A percentile compares a stretch with the other conserved stretches of the same genome.
Conservation (phyloP, 1,139 yeast genomes). For the Hyphopichia khmerensis region DNA sequence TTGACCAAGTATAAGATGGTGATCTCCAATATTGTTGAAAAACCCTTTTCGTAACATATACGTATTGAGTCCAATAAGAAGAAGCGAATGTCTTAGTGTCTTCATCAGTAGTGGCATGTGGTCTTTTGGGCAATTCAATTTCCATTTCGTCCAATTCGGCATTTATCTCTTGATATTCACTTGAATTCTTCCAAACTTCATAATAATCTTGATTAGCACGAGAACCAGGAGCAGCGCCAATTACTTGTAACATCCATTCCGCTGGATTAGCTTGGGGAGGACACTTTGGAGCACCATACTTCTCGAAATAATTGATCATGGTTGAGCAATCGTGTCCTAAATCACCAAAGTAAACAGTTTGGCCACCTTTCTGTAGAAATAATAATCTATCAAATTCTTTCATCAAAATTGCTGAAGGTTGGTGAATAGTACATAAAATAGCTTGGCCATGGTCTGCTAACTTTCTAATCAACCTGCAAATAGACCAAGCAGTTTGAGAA, state of each 20-base stretch:
- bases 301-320: slow-evolving; percentile 55
- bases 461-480: slow-evolving; percentile 40
- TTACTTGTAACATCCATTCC: slow-evolving; percentile 58
- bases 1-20: slow-evolving; percentile 39
- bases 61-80: slow-evolving; percentile 24
- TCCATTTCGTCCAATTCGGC: slow-evolving; percentile 27
- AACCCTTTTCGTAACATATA: slow-evolving; percentile 23
- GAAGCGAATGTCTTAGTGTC: slow-evolving; percentile 24
- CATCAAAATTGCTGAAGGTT: slow-evolving; percentile 40
- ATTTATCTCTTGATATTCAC: slow-evolving; percentile 21
- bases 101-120: slow-evolving; percentile 22
- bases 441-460: slow-evolving; percentile 45
- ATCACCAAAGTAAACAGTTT: slow-evolving; percentile 67
- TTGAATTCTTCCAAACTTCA: slow-evolving; percentile 34
- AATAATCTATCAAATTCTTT: slow-evolving; percentile 36
- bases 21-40: slow-evolving; percentile 45
- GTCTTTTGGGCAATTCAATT: slow-evolving; percentile 25
- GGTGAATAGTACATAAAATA: slow-evolving; percentile 44
- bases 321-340: slow-evolving; percentile 54
- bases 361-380: slow-evolving; percentile 47
- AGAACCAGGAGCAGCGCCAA: slow-evolving; percentile 41
- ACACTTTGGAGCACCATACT: slow-evolving; percentile 50
- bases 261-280: slow-evolving; percentile 50
- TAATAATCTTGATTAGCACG: slow-evolving; percentile 34
- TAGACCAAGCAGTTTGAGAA: slow-evolving; percentile 47